These are phyloP conservation scores for Adiantum capillusveneris DNA, from an alignment of 75 land plant species.

Conservation along the genomic window DNA sequence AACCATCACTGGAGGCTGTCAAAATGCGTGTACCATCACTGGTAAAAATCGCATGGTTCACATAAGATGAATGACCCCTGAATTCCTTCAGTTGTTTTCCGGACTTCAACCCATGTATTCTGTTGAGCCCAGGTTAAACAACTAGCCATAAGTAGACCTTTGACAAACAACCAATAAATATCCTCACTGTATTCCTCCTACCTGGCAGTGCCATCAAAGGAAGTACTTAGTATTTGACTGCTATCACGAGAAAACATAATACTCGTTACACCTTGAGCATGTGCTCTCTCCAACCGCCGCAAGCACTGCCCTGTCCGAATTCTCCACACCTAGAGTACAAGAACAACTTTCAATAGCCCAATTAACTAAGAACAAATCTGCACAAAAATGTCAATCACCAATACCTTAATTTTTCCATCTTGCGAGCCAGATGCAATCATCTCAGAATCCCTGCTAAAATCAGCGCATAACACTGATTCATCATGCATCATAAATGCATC, in stretches of 20 bases:
- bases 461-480: constrained; percentile 84
- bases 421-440: constrained; percentile 98
- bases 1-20: constrained; percentile 97
- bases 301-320: constrained; percentile 93
- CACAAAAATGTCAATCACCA: not conserved
- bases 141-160: too few species aligned
- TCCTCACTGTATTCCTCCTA: constrained; percentile 6
- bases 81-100: constrained; percentile 93
- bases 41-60: constrained; percentile 89
- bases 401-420: constrained; percentile 96
- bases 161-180: too few species aligned
- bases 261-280: constrained; percentile 93
- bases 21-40: constrained; percentile 82
- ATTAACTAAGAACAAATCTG: not conserved
- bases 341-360: too few species aligned
- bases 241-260: constrained; percentile 87
- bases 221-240: constrained; percentile 82
- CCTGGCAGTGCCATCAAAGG: constrained; percentile 97
- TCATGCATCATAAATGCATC: constrained; percentile 99
- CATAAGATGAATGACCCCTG: constrained; percentile 93
- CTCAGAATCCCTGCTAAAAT: constrained; percentile 94
- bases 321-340: constrained; percentile 82
- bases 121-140: too few species aligned
- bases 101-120: constrained; percentile 95
- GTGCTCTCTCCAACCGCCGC: constrained; percentile 89